Conservation (phyloP, 2,329 filamentous ascomycete species). For the Microdochium paspali region DNA sequence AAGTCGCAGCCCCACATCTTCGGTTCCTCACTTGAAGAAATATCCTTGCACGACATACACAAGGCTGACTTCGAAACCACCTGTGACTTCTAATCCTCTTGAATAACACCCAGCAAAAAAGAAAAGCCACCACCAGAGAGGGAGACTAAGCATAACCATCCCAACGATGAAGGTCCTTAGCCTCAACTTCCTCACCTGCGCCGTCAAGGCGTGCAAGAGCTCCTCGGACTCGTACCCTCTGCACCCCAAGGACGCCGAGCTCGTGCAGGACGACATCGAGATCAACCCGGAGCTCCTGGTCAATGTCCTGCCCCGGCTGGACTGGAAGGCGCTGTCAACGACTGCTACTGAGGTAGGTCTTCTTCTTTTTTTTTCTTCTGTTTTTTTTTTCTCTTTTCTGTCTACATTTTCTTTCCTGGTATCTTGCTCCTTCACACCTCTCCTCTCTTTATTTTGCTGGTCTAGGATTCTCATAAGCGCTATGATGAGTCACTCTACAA, state of each 20-base stretch:
- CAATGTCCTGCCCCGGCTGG: slow-evolving; percentile 78
- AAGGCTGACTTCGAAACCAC: too few species aligned
- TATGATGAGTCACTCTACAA: too few species aligned
- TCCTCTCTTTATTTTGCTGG: too few species aligned
- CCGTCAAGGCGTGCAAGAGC: slow-evolving; percentile 87
- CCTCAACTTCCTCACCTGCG: slow-evolving; percentile 93
- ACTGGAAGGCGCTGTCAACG: slow-evolving; percentile 73
- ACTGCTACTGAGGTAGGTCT: slow-evolving; percentile 67
- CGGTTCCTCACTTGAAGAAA: not conserved
- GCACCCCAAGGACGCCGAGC: slow-evolving; percentile 84
- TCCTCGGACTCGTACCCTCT: slow-evolving; percentile 75
- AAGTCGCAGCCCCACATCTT: not conserved
- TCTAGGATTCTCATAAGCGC: too few species aligned
- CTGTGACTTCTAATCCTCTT: too few species aligned
- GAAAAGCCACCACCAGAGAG: not conserved
- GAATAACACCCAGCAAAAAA: slow-evolving; percentile 4
- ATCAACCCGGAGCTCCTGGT: slow-evolving; percentile 71
- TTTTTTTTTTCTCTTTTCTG: not conserved
- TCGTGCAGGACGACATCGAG: slow-evolving; percentile 76
- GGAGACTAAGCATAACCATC: slow-evolving; percentile 1
- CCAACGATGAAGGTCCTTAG: slow-evolving; percentile 82
- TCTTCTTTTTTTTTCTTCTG: slow-evolving; percentile 1
- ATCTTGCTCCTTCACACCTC: too few species aligned
- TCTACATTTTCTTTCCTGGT: too few species aligned
- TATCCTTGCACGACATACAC: not conserved